Evolutionary conservation across 2,329 filamentous ascomycete genomes (phyloP).

Genomic region (Aspergillus transmontanensis): DNA sequence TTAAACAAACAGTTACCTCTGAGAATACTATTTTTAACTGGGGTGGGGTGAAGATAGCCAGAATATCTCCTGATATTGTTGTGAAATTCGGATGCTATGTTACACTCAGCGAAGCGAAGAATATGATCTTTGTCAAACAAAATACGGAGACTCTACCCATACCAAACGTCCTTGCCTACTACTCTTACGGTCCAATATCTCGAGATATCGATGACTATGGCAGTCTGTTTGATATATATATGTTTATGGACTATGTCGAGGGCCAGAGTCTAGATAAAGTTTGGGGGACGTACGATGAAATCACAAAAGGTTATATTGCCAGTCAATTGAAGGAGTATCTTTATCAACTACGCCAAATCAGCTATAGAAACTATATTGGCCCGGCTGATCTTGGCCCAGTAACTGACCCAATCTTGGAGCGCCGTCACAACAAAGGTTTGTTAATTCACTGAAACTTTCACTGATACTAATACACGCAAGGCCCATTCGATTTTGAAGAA

Average conservation of each 20-base stretch:
- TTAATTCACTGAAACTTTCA: neutral
- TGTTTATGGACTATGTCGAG: conserved; percentile 23
- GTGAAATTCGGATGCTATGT: conserved; percentile 22
- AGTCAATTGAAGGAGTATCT: conserved; percentile 16
- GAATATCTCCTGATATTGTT: conserved; percentile 21
- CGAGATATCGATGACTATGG: conserved; percentile 18
- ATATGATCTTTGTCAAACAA: conserved; percentile 20
- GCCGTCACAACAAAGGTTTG: conserved; percentile 10
- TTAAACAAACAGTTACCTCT: neutral
- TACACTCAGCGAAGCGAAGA: conserved; percentile 19
- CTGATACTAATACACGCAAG: conserved; percentile 6
- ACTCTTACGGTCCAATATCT: conserved; percentile 20
- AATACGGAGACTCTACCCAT: conserved; percentile 19
- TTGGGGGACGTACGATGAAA: conserved; percentile 14
- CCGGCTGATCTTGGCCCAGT: conserved; percentile 17
- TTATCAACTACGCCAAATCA: conserved; percentile 12
- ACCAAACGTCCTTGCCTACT: conserved; percentile 20
- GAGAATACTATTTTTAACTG: conserved; percentile 13
- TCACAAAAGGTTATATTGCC: conserved; percentile 10
- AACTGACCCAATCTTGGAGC: conserved; percentile 15
- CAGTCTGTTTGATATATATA: conserved; percentile 21
- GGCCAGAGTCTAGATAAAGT: conserved; percentile 16
- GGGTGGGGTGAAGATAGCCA: conserved; percentile 18
- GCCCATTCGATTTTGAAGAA: conserved; percentile 28
- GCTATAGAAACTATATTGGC: conserved; percentile 17